Conservation (phyloP, 169 alveolate species). For the Eimeria brunetti region DNA sequence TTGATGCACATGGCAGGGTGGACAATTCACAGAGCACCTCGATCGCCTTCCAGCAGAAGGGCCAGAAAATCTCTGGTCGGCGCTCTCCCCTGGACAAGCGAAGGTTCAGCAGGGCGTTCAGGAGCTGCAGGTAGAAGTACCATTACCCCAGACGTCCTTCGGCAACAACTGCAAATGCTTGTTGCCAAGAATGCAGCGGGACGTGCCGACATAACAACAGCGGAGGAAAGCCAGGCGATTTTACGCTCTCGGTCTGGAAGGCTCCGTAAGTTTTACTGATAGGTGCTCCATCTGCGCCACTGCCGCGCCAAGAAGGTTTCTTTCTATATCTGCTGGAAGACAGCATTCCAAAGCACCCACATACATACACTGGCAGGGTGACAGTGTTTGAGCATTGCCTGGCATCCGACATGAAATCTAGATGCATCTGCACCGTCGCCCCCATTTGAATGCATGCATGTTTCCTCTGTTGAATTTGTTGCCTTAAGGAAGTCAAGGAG, state of each 20-base stretch:
- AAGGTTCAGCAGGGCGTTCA: background rate
- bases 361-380: background rate
- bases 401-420: too few relatives aligned
- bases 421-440: background rate
- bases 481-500: background rate
- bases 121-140: background rate
- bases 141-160: slow-evolving; percentile 18
- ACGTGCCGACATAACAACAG: background rate
- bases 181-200: slow-evolving; percentile 3
- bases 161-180: slow-evolving; percentile 17
- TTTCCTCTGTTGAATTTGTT: background rate
- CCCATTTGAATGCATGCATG: background rate
- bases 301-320: background rate
- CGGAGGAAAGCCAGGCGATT: background rate
- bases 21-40: background rate
- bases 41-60: background rate
- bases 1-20: slow-evolving; percentile 40
- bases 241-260: background rate
- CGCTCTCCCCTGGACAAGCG: background rate
- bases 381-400: background rate
- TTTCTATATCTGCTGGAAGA: background rate
- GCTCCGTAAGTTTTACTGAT: background rate
- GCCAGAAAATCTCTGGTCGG: background rate
- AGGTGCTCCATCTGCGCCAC: background rate
- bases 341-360: background rate